Evolutionary conservation across 2,329 filamentous ascomycete genomes (phyloP).

Genomic region (Diaporthe vexans): DNA sequence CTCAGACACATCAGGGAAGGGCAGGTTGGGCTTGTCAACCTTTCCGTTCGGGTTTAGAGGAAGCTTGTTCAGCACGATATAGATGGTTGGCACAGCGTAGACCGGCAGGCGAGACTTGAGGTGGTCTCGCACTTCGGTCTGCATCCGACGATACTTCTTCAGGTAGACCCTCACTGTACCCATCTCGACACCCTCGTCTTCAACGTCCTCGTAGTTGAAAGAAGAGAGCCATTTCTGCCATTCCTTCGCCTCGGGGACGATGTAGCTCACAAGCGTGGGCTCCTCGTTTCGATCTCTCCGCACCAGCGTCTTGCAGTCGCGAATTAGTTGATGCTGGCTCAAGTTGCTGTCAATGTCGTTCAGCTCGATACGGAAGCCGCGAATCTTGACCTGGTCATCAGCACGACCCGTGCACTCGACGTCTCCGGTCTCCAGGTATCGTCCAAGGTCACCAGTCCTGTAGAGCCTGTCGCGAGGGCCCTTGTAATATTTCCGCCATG

Average conservation of each 20-base stretch:
- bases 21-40: slow-evolving; percentile 75
- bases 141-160: slow-evolving; percentile 61
- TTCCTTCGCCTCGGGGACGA: slow-evolving; percentile 83
- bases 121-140: slow-evolving; percentile 70
- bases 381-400: slow-evolving; percentile 94
- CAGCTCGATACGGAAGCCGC: slow-evolving; percentile 92
- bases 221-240: slow-evolving; percentile 79
- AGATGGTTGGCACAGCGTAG: slow-evolving; percentile 82
- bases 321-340: slow-evolving; percentile 79
- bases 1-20: slow-evolving; percentile 83
- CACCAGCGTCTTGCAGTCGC: slow-evolving; percentile 89
- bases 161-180: slow-evolving; percentile 58
- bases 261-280: slow-evolving; percentile 87
- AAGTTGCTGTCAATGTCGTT: slow-evolving; percentile 92
- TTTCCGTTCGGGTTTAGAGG: slow-evolving; percentile 91
- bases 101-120: slow-evolving; percentile 79
- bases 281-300: slow-evolving; percentile 89
- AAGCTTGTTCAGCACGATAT: slow-evolving; percentile 79
- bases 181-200: slow-evolving; percentile 65
- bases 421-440: slow-evolving; percentile 77
- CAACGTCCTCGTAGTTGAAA: slow-evolving; percentile 66
- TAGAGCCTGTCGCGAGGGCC: slow-evolving; percentile 91
- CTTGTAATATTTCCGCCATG: slow-evolving; percentile 84
- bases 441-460: slow-evolving; percentile 87
- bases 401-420: slow-evolving; percentile 84